These are phyloP conservation scores for Candida palmyrensis DNA, from an alignment of 805 yeast genomes.

Conservation along the genomic window DNA sequence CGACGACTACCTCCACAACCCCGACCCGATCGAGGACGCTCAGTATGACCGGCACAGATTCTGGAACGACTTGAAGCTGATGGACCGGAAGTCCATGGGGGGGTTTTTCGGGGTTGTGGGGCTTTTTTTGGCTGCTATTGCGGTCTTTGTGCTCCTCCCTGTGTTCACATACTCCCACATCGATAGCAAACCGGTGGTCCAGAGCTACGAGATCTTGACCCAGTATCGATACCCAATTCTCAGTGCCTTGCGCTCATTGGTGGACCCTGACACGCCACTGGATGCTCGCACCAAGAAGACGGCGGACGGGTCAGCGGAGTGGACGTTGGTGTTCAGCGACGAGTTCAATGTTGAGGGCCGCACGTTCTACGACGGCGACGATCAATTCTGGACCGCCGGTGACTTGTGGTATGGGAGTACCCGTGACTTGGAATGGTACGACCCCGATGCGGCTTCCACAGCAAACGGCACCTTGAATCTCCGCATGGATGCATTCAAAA, in stretches of 20 bases:
- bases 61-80: conserved; percentile 53
- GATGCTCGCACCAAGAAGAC: conserved; percentile 46
- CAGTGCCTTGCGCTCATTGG: conserved; percentile 52
- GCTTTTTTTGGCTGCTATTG: conserved; percentile 56
- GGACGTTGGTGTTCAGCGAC: conserved; percentile 33
- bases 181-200: conserved; percentile 19
- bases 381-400: conserved; percentile 32
- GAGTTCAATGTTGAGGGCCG: conserved; percentile 36
- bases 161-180: conserved; percentile 80
- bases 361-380: conserved; percentile 34
- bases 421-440: conserved; percentile 34
- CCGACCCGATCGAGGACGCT: conserved; percentile 92
- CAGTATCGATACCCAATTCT: conserved; percentile 54
- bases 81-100: conserved; percentile 58
- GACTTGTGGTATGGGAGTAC: conserved; percentile 35
- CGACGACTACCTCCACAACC: conserved; percentile 93
- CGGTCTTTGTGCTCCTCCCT: conserved; percentile 76
- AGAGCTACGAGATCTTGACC: conserved; percentile 39
- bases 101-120: conserved; percentile 59
- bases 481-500: conserved; percentile 28
- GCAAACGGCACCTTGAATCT: conserved; percentile 26
- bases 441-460: conserved; percentile 33
- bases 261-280: conserved; percentile 71
- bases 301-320: conserved; percentile 15
- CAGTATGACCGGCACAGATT: conserved; percentile 70